Conservation (phyloP, 352 stramenopile species). For the Pythium scleroteichum region DNA sequence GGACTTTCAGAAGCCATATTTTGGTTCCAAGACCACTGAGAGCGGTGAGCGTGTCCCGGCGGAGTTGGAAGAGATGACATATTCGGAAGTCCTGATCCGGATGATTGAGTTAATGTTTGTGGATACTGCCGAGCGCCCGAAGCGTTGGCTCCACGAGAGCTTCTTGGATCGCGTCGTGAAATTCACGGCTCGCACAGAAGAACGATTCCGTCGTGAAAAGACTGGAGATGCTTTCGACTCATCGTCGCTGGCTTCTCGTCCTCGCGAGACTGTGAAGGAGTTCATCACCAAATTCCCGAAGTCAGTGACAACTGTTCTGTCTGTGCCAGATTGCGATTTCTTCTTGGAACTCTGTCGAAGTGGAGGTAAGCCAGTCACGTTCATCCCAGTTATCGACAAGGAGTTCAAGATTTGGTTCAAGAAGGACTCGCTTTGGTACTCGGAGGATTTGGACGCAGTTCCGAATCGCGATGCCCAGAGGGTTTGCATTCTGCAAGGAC, state of each 20-base stretch:
- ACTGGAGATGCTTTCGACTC: conserved; percentile 42
- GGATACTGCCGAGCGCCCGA: conserved; percentile 41
- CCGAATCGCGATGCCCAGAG: conserved; percentile 74
- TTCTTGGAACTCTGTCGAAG: conserved; percentile 83
- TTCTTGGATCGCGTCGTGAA: conserved; percentile 70
- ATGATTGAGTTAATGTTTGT: conserved; percentile 85
- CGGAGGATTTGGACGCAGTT: conserved; percentile 84
- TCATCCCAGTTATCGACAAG: conserved; percentile 79
- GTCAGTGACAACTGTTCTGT: conserved; percentile 55
- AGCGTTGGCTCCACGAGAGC: conserved; percentile 77
- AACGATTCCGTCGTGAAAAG: conserved; percentile 57
- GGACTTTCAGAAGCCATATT: conserved; percentile 91
- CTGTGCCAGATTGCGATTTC: conserved; percentile 74
- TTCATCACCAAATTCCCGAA: conserved; percentile 65
- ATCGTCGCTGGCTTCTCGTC: conserved; percentile 42
- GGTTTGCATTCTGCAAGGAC: conserved; percentile 84
- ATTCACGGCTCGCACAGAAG: conserved; percentile 69
- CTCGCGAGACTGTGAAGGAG: conserved; percentile 36
- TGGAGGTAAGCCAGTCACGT: conserved; percentile 87
- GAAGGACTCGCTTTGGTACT: conserved; percentile 92
- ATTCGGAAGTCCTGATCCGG: conserved; percentile 69
- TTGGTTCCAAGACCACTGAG: conserved; percentile 59
- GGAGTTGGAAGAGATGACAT: conserved; percentile 88
- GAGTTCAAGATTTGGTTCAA: conserved; percentile 89
- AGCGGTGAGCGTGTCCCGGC: conserved; percentile 38